Evolutionary conservation across 2,329 filamentous ascomycete species (phyloP), one percentile per base, ranked within the genome.

Genomic region (Phaeophleospora eucalypticola): DNA sequence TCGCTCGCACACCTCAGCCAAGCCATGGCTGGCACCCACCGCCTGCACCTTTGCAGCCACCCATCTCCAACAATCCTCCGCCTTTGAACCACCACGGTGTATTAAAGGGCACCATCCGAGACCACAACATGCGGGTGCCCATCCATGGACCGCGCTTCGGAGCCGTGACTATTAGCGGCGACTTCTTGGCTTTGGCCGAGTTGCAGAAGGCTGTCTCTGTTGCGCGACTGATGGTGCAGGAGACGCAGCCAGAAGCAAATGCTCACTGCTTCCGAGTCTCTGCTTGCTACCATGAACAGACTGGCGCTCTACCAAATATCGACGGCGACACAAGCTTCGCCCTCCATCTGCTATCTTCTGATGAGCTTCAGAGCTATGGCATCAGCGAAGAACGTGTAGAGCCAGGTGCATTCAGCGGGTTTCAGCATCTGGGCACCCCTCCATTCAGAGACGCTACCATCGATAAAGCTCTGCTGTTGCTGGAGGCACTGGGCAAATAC

Each of bases 401-500:
- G 33, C 14, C 36, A 4, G 12, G 12, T 6, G 36, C 8, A 6
- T 17, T 19, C 18, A 12, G 10, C 6, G 16, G 15, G 6, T 19
- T 12, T 37, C 18, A 9, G 19, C 16, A 19, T 10, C 15, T 10
- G 18, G 16, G 15, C 36, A 18, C 36, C 36, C 15, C 18, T 17
- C 18, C 36, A 10, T 19, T 18, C 36, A 37, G 4, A 8, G 36
- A 19, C 12, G 15, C 16, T 19, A 17, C 12, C 15, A 21, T 42
- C 39, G 32, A 49, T 12, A 15, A 29, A 14, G 9, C 20, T 8
- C 42, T 45, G 45, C 38, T 18, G 10, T 33, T 27, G 16, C 40
- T 38, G 9, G 35, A 35, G 16, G 17, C 15, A 12, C 18, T 40
- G 16, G n/a, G n/a, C 12, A 42, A 34, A 21, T 39, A 39, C 27